Base-by-base conservation (phyloP, 2,329 filamentous ascomycete genomes). In the Sporothrix euskadiensis region DNA sequence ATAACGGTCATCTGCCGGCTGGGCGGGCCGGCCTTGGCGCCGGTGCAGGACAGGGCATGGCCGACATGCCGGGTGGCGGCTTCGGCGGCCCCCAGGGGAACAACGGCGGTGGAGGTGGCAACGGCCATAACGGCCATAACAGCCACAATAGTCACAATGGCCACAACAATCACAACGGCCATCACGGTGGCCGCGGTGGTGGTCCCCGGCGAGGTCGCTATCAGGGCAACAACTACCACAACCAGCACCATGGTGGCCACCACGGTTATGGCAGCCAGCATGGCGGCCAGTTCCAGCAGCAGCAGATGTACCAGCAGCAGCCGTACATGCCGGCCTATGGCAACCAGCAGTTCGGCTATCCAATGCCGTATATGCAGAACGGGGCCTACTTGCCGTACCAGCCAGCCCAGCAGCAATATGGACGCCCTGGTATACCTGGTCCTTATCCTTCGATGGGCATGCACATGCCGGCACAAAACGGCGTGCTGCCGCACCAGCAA, bases 1-100 rank as follows among this genome's bases (percentile, higher is more conserved):
- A 90, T 85, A 85, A 85, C 83, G 87, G 86, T 87, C 89, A 91
- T 91, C 89, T 91, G 89, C 89, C 90, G 89, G 89, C 89, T 88
- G 91, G 91, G 87, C 75, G 75, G 52, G 71, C 89, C 90, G 83
- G 86, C 86, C 82, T 86, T 88, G 84, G 86, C 84, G 79, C 65
- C 35, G 59, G 66, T 3, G 61, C 59, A 30, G 73, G 70, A 84
- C 83, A 80, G 16, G 71, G 69, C 52, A 52, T 63, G 47, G 54
- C 22, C 30, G 71, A 69, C 30, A 72, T 74, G 32, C 12, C 54
- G 16, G 75, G 72, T 3, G 75, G 72, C 22, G 49, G 57, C 39
- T 52, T 39, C 47, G 47, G 82, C 80, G 74, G 63, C 47, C 75
- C 74, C 22, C 56, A 71, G 47, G 78, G 79, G 75, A 59, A 79